Conservation (phyloP, 495 filamentous ascomycete genomes). For the Hyaloscypha bicolor region DNA sequence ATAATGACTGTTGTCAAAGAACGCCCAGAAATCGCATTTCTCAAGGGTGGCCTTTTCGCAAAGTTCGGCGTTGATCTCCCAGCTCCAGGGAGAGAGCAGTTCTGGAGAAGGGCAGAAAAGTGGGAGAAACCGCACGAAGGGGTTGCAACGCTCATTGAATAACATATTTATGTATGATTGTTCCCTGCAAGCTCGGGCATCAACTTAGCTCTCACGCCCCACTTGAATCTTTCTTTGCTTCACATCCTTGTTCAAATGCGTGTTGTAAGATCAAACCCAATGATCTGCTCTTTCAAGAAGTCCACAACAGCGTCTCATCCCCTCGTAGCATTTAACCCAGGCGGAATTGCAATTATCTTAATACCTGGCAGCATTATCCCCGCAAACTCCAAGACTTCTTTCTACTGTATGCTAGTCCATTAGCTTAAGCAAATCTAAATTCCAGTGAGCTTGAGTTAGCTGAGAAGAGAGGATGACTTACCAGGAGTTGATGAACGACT, state of each 20-base stretch:
- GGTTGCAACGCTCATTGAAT: not conserved
- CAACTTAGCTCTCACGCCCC: no score
- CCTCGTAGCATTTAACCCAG: slow-evolving; percentile 3
- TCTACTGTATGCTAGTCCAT: slow-evolving; percentile 10
- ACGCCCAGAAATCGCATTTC: slow-evolving; percentile 4
- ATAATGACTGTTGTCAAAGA: slow-evolving; percentile 9
- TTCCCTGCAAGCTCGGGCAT: not conserved
- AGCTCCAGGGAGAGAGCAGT: slow-evolving; percentile 11
- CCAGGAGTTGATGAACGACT: slow-evolving; percentile 1
- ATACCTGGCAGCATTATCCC: slow-evolving; percentile 4
- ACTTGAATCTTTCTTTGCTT: no score
- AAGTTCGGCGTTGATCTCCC: slow-evolving; percentile 17
- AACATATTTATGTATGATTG: not conserved
- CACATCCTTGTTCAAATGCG: not conserved
- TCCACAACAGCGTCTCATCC: slow-evolving; percentile 17
- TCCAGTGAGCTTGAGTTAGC: not conserved
- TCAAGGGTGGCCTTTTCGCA: slow-evolving; percentile 22
- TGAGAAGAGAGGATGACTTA: not conserved
- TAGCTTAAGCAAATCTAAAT: slow-evolving; percentile 18
- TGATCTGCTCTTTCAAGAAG: slow-evolving; percentile 13
- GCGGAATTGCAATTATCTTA: slow-evolving; percentile 11
- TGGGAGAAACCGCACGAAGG: slow-evolving; percentile 17
- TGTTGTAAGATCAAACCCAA: slow-evolving; percentile 5
- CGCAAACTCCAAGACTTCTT: slow-evolving; percentile 6
- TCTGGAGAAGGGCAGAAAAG: slow-evolving; percentile 15